These are phyloP conservation scores for Vanrija sp. DNA, from an alignment of 1,284 basidiomycete species.

Conservation along the genomic window DNA sequence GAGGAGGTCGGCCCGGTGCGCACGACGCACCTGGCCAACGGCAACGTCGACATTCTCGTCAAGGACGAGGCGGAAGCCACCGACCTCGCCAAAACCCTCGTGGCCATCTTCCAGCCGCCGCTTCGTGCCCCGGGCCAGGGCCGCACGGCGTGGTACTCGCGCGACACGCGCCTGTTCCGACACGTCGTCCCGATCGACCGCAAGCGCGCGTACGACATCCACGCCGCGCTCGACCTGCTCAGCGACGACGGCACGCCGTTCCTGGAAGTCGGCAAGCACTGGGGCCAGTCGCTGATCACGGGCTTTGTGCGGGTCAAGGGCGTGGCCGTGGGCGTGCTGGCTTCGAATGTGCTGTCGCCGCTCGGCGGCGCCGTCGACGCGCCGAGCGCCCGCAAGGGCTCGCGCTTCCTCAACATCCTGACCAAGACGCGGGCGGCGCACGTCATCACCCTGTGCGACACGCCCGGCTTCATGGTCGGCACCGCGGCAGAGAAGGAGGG, in stretches of 20 bases:
- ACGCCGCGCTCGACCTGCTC: conserved; percentile 11
- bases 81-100: conserved; percentile 12
- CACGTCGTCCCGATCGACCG: conserved; percentile 16
- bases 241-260: conserved; percentile 18
- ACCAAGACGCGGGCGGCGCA: conserved; percentile 13
- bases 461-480: conserved; percentile 21
- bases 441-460: conserved; percentile 17
- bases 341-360: conserved; percentile 12
- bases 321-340: conserved; percentile 14
- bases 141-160: not conserved
- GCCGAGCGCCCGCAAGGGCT: conserved; percentile 10
- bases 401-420: conserved; percentile 17
- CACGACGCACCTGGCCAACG: conserved; percentile 12
- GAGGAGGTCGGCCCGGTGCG: conserved; percentile 17
- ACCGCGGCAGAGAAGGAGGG: conserved; percentile 16
- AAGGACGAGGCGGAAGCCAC: conserved; percentile 17
- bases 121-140: not conserved
- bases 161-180: conserved; percentile 14
- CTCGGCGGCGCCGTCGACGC: conserved; percentile 18
- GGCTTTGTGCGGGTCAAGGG: conserved; percentile 17
- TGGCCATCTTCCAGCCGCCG: conserved; percentile 13
- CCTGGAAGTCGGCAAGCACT: conserved; percentile 16
- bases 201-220: conserved; percentile 20
- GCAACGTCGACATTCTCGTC: conserved; percentile 19
- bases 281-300: conserved; percentile 17